phyloP scores from a whole-genome alignment of 345 rosid species.

The Eucalyptus decipiens region DNA sequence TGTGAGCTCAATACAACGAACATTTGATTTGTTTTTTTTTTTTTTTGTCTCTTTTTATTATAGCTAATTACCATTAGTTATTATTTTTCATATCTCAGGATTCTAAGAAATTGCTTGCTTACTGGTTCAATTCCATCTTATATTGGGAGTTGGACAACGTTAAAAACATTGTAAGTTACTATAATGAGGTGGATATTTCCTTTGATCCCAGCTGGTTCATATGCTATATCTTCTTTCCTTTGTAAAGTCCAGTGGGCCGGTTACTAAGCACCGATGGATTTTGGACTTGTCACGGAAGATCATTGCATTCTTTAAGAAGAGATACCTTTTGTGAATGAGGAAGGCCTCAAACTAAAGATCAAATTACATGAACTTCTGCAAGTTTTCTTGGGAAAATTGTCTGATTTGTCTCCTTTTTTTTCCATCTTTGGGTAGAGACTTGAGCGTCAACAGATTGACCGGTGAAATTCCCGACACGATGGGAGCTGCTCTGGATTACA shows the following conservation, averaged over 20 bases:
- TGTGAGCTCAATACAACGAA: conserved; percentile 34
- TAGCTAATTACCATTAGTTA: neutral
- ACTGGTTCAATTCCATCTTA: conserved; percentile 32
- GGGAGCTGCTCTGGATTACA: neutral
- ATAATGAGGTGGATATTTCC: neutral
- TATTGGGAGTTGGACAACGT: conserved; percentile 9
- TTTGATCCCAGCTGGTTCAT: neutral
- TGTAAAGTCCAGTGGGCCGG: neutral
- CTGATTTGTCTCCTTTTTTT: neutral
- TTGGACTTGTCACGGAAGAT: neutral
- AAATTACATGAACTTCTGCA: neutral
- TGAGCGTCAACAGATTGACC: conserved; percentile 67
- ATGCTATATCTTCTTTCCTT: neutral
- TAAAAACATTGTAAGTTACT: conserved; percentile 44
- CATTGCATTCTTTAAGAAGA: neutral
- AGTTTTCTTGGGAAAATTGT: neutral
- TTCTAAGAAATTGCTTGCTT: conserved; percentile 51
- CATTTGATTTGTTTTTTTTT: neutral
- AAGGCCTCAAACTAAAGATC: neutral
- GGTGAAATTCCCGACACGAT: conserved; percentile 37
- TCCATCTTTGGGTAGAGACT: conserved; percentile 35
- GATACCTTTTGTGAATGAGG: neutral
- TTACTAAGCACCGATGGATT: neutral
- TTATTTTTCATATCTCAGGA: conserved; percentile 18
- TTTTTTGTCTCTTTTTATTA: neutral